These are phyloP conservation scores for Trichoderma endophyticum DNA, from an alignment of 2,329 filamentous ascomycete species.

Conservation along the genomic window DNA sequence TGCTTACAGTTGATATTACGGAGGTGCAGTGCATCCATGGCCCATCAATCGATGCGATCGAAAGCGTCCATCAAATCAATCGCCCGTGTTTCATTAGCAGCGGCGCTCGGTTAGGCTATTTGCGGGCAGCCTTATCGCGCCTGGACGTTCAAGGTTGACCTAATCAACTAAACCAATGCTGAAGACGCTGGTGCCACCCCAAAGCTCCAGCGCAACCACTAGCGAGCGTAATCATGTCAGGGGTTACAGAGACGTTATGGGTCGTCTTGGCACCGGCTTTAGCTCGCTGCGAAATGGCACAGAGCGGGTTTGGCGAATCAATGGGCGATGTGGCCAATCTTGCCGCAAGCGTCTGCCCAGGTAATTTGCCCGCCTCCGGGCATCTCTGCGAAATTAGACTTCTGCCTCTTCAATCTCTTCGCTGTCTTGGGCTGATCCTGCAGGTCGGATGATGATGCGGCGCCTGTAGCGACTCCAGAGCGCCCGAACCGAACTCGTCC, in stretches of 20 bases:
- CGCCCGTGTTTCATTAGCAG: constrained; percentile 6
- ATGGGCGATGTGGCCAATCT: constrained; percentile 14
- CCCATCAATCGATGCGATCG: background rate
- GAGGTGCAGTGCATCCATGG: background rate
- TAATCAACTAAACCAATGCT: background rate
- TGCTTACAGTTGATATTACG: background rate
- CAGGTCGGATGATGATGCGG: background rate
- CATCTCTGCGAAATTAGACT: constrained; percentile 4
- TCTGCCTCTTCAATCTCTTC: constrained; percentile 3
- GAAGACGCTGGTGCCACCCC: constrained; percentile 12
- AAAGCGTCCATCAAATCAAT: background rate
- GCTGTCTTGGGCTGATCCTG: background rate
- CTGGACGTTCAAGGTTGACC: background rate
- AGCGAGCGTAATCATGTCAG: constrained; percentile 11
- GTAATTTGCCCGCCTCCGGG: constrained; percentile 8
- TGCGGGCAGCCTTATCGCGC: constrained; percentile 4
- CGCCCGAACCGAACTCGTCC: background rate
- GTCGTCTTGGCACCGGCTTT: constrained; percentile 4
- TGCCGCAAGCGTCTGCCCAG: constrained; percentile 8
- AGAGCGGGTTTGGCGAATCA: constrained; percentile 6
- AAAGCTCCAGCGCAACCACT: constrained; percentile 3
- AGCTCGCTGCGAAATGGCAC: background rate
- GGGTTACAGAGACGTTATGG: constrained; percentile 1
- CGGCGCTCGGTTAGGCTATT: background rate
- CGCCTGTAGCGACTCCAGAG: constrained; percentile 5